Percentiles rank a stretch among this genome's conserved stretches.
Conservation (phyloP, 2,329 filamentous ascomycete genomes). For the Clonostachys chloroleuca region DNA sequence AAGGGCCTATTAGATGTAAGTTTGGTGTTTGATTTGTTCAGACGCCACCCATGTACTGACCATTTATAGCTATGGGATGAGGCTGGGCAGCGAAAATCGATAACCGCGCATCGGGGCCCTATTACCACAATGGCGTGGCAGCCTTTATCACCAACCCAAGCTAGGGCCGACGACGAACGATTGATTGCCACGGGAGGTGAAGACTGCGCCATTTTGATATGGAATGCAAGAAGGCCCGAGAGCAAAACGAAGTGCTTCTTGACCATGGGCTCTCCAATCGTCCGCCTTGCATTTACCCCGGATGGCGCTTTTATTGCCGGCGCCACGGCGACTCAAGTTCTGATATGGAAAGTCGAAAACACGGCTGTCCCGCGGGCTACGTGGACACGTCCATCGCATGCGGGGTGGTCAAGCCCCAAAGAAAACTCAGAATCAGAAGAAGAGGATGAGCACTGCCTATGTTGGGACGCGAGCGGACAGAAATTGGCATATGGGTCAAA, state of each 20-base stretch:
- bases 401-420: constrained; percentile 55
- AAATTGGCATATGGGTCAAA: constrained; percentile 61
- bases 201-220: constrained; percentile 58
- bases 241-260: constrained; percentile 54
- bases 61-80: constrained; percentile 47
- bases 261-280: constrained; percentile 55
- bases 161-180: constrained; percentile 40
- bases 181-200: constrained; percentile 58
- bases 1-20: constrained; percentile 58
- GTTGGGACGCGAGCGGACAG: constrained; percentile 58
- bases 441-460: constrained; percentile 56
- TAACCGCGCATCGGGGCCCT: constrained; percentile 53
- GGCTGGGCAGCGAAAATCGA: constrained; percentile 46
- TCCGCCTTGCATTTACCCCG: constrained; percentile 57
- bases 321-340: constrained; percentile 51
- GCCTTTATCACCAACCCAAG: constrained; percentile 35
- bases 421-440: constrained; percentile 48
- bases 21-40: constrained; percentile 1
- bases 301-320: constrained; percentile 61
- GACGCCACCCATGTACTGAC: not conserved
- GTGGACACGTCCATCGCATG: constrained; percentile 51
- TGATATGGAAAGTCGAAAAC: constrained; percentile 63
- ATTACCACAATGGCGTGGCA: constrained; percentile 60
- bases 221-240: constrained; percentile 53
- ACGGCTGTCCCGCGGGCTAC: constrained; percentile 52